Conservation (phyloP, 768 basidiomycete species). For the Cubamyces sp. region DNA sequence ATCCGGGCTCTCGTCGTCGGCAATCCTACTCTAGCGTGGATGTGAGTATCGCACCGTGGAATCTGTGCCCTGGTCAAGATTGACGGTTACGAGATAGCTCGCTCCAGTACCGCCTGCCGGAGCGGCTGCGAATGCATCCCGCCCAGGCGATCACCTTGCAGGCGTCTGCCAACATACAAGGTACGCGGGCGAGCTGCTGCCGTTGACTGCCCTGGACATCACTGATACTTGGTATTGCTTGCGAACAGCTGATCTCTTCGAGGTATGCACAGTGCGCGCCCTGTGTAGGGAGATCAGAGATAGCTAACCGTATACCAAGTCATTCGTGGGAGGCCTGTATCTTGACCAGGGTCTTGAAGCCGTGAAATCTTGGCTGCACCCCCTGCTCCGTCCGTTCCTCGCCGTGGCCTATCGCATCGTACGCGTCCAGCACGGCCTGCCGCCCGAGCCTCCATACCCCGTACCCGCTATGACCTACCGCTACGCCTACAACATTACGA, state of each 20-base stretch:
- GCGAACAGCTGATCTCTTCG: conserved; percentile 72
- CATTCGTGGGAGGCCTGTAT: conserved; percentile 81
- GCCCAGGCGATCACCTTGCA: conserved; percentile 74
- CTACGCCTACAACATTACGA: conserved; percentile 21
- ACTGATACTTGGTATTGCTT: conserved; percentile 4
- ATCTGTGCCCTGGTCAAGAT: background rate
- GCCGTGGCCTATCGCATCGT: conserved; percentile 63
- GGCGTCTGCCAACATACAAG: conserved; percentile 74
- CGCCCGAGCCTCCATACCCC: conserved; percentile 40
- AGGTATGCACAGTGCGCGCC: conserved; percentile 49
- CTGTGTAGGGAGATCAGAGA: background rate
- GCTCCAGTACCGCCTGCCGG: conserved; percentile 64
- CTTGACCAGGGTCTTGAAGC: conserved; percentile 65
- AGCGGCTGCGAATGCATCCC: conserved; percentile 63
- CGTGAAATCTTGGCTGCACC: conserved; percentile 61
- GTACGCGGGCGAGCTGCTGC: conserved; percentile 37
- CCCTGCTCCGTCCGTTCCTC: conserved; percentile 67
- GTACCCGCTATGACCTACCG: conserved; percentile 3
- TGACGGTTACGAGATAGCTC: conserved; percentile 45
- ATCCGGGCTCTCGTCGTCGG: conserved; percentile 75
- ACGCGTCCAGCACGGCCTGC: conserved; percentile 69
- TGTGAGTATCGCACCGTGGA: conserved; percentile 47
- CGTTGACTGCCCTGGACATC: conserved; percentile 9
- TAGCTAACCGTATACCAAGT: conserved; percentile 41
- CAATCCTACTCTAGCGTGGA: conserved; percentile 71